Evolutionary conservation across 805 yeast genomes (phyloP), one percentile per base, ranked within the genome.

Genomic region (Candida gorgasii): DNA sequence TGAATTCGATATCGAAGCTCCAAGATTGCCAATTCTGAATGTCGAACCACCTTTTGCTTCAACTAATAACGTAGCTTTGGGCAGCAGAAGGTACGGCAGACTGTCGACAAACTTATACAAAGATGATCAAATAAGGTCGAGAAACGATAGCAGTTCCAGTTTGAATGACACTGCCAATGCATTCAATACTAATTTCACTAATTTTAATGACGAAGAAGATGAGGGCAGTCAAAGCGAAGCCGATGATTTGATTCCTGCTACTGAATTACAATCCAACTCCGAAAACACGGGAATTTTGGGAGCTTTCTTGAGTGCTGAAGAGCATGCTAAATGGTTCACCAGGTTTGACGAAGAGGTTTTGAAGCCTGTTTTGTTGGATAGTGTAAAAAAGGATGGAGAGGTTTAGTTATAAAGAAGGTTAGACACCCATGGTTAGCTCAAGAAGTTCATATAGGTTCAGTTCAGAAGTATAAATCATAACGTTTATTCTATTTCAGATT

Each of bases 261-360:
- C 26, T 8, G 17, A 26, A 14, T n/a, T 44, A 16, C 18, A 17
- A 38, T 31, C 36, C 23, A 15, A 14, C 14, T 18, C 36, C 36
- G 32, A 47, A 47, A n/a, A 42, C 18, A 47, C 48, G 30, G 74
- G 76, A 7, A 62, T 69, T 2, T 53, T 69, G 30, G 67, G 70
- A 5, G 67, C 72, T 3, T 65, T 71, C 42, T 55, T 76, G 23
- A 69, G 72, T 46, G 75, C 78, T 1, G 92, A 84, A 48, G 90
- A 86, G 50, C 86, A 82, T 47, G 86, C 90, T 8, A 82, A 78
- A 58, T 92, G 99, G 98, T 93, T 93, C 62, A 84, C 88, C 15
- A 84, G 80, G 53, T 88, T 93, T 58, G 99, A 93, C 59, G 97
- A 93, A 54, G 88, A 88, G 58, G 93, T 93, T 16, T 72, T 93